Percentiles rank a stretch among this genome's conserved stretches.
Evolutionary conservation across 176 grass and related monocot genomes (phyloP).

Genomic region (Rhynchospora breviuscula): DNA sequence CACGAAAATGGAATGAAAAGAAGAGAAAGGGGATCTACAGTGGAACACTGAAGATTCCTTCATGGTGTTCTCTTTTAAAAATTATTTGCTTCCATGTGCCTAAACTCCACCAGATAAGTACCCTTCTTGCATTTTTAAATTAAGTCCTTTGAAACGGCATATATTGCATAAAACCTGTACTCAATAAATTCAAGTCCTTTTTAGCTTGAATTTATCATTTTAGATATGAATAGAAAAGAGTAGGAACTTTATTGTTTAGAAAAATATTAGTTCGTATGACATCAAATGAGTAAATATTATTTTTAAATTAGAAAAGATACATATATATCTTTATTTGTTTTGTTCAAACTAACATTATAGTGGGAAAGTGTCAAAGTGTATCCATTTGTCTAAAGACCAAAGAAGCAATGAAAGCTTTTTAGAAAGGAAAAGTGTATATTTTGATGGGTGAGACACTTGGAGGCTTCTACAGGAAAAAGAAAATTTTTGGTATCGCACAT

Average conservation of each 20-base stretch:
- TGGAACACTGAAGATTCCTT: not conserved
- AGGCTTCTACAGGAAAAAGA: conserved; percentile 2
- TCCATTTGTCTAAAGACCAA: conserved; percentile 14
- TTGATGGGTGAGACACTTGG: not conserved
- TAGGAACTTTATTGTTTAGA: not conserved
- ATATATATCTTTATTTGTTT: not conserved
- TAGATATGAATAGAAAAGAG: not conserved
- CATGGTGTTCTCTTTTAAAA: not conserved
- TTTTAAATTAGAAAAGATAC: not conserved
- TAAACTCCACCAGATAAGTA: not conserved
- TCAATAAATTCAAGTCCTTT: not conserved
- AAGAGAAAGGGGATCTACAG: conserved; percentile 1
- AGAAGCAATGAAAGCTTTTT: conserved; percentile 2
- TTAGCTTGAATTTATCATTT: not conserved
- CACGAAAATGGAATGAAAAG: conserved; percentile 26
- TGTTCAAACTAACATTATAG: not conserved
- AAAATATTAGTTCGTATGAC: too few relatives aligned
- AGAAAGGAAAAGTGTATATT: conserved; percentile 4
- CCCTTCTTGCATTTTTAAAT: not conserved
- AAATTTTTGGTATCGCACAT: not conserved
- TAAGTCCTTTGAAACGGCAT: not conserved
- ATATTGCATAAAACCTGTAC: not conserved
- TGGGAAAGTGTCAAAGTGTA: conserved; percentile 6
- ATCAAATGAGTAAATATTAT: not conserved
- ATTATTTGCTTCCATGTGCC: not conserved